Conservation (phyloP, 257 asterid genomes). For the Solanum etuberosum region DNA sequence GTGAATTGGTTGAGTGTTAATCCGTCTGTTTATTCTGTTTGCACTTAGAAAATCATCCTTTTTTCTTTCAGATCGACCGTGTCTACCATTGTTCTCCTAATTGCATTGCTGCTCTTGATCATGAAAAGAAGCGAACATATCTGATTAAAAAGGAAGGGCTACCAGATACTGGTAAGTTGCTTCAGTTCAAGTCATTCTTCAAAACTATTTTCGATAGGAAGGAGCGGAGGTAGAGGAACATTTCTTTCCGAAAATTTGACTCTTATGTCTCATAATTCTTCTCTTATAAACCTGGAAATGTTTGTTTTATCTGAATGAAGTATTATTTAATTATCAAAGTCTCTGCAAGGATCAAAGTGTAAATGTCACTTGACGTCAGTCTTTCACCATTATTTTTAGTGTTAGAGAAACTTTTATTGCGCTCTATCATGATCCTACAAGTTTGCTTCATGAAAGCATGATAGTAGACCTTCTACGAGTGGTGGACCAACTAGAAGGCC, state of each 20-base stretch:
- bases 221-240: background rate
- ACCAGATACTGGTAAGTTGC: conserved; percentile 65
- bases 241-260: background rate
- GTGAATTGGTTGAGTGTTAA: background rate
- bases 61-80: conserved; percentile 63
- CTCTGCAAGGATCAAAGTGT: background rate
- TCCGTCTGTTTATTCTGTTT: background rate
- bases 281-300: background rate
- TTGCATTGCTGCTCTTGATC: conserved; percentile 74
- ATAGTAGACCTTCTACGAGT: background rate
- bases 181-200: background rate
- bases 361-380: background rate
- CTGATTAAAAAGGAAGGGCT: conserved; percentile 73
- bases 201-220: background rate
- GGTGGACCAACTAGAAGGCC: background rate
- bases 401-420: background rate
- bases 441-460: background rate
- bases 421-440: background rate
- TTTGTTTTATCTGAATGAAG: background rate
- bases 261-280: background rate
- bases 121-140: conserved; percentile 77
- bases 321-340: background rate
- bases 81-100: conserved; percentile 61
- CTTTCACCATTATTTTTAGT: background rate
- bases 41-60: background rate